phyloP scores from a whole-genome alignment of 2,329 filamentous ascomycete genomes.

The Fulvia fulva region DNA sequence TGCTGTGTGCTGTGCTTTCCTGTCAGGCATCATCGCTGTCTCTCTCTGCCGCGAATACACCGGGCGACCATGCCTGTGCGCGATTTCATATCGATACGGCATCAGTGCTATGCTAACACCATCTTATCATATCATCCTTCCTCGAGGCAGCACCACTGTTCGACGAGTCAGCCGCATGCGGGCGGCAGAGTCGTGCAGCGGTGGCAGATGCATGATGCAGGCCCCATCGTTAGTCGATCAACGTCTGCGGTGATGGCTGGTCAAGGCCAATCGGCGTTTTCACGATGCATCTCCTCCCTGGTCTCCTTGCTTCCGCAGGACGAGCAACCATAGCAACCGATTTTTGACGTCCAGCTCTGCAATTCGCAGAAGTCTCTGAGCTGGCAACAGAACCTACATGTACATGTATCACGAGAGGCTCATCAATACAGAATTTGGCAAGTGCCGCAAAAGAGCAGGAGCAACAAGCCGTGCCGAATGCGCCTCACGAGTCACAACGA shows the following conservation, averaged over 20 bases:
- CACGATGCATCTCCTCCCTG: neutral
- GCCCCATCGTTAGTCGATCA: slow-evolving; percentile 1
- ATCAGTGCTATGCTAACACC: neutral
- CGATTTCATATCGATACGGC: neutral
- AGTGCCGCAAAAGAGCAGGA: no score
- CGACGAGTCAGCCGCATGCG: neutral
- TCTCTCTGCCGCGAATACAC: neutral
- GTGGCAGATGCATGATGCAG: neutral
- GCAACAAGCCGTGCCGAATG: no score
- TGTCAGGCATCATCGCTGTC: slow-evolving; percentile 2
- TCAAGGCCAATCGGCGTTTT: neutral
- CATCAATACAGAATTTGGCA: no score
- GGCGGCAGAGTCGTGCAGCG: neutral
- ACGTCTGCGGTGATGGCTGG: slow-evolving; percentile 1
- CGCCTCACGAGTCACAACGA: no score
- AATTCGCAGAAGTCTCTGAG: neutral
- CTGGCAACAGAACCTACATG: no score
- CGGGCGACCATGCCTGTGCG: neutral
- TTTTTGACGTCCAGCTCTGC: neutral
- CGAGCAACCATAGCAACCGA: neutral
- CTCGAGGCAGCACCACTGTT: neutral
- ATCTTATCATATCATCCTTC: neutral
- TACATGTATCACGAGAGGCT: no score
- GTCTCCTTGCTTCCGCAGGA: neutral
- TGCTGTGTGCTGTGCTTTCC: neutral